Percentiles rank a stretch among this genome's conserved stretches.
These are phyloP conservation scores for Citrullus mucosospermus DNA, from an alignment of 306 rosid genomes.

Conservation along the genomic window DNA sequence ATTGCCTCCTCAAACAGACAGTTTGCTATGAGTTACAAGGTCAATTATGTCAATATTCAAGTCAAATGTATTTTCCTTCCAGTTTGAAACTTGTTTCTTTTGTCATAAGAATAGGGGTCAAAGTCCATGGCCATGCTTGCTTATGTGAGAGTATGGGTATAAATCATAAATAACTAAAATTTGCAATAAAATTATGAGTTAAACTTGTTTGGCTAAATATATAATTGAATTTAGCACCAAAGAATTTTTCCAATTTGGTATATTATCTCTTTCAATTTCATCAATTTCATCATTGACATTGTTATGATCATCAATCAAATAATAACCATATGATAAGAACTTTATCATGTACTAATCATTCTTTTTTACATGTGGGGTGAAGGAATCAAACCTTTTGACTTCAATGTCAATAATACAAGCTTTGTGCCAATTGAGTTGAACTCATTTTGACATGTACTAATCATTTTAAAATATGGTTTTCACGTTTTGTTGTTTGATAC, in stretches of 20 bases:
- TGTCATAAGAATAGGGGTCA: background rate
- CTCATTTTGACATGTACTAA: too few species aligned
- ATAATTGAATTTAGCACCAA: background rate
- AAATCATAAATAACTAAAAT: background rate
- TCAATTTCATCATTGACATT: background rate
- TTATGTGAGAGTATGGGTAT: background rate
- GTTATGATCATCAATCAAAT: background rate
- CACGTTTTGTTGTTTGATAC: too few species aligned
- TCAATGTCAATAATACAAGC: too few species aligned
- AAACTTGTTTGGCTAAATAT: background rate
- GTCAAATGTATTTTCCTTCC: background rate
- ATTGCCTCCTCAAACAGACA: slow-evolving; percentile 65
- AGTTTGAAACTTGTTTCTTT: background rate
- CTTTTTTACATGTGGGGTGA: too few species aligned
- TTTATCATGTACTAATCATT: too few species aligned
- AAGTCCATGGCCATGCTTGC: background rate
- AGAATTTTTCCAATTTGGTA: background rate
- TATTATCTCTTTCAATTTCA: background rate
- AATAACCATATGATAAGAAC: too few species aligned
- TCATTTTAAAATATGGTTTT: too few species aligned
- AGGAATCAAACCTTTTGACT: too few species aligned
- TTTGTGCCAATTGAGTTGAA: too few species aligned
- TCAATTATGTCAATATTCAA: background rate
- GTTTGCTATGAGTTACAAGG: slow-evolving; percentile 33
- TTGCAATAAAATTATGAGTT: background rate